Percentiles rank a stretch among this genome's conserved stretches.
These are phyloP conservation scores for Stachybotrys echinatus DNA, from an alignment of 2,329 filamentous ascomycete genomes.

Conservation along the genomic window DNA sequence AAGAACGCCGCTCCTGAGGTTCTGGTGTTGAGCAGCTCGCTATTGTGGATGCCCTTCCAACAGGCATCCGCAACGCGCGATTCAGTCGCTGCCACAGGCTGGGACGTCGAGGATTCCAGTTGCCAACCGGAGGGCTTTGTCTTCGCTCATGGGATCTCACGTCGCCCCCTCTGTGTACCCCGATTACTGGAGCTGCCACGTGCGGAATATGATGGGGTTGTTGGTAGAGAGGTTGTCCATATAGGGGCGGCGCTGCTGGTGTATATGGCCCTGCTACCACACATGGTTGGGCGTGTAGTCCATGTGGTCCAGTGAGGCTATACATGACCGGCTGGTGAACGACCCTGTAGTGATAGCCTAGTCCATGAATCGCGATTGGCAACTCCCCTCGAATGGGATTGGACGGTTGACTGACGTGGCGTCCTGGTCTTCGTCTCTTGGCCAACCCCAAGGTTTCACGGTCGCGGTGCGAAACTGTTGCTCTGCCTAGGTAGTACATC, in stretches of 20 bases:
- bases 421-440: conserved; percentile 5
- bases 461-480: conserved; percentile 9
- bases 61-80: conserved; percentile 19
- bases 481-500: conserved; percentile 28
- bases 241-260: neutral
- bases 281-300: conserved; percentile 1
- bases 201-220: neutral
- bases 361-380: conserved; percentile 10
- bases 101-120: conserved; percentile 8
- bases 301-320: neutral
- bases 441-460: conserved; percentile 2
- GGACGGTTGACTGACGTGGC: neutral
- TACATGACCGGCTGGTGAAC: conserved; percentile 14
- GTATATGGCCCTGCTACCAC: neutral
- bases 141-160: neutral
- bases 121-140: neutral
- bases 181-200: neutral
- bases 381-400: conserved; percentile 8
- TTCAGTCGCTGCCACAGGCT: conserved; percentile 21
- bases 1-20: neutral
- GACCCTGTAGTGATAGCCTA: conserved; percentile 4
- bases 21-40: conserved; percentile 17
- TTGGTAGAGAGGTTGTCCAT: neutral
- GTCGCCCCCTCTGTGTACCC: neutral
- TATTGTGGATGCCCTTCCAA: conserved; percentile 30